Base-by-base conservation (phyloP, 1,284 basidiomycete species). In the Marasmius tenuissimus region DNA sequence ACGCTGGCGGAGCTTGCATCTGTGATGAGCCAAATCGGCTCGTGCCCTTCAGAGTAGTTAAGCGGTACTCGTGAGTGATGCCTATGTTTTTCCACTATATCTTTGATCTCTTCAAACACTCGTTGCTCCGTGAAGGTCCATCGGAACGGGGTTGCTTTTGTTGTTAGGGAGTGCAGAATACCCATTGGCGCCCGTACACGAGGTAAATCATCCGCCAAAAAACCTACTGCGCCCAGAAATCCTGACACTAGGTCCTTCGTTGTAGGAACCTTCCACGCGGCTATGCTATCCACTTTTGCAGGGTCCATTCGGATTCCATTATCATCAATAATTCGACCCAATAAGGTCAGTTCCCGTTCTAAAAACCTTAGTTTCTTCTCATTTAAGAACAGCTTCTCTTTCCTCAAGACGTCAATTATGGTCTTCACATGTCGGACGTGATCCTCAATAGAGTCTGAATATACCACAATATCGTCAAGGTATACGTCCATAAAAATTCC, bases 291-390 rank as follows among this genome's bases (percentile, higher is more conserved):
- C 0, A 75, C 73, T n/a, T 74, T 74, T 12, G 66, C 58, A 0
- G 70, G 67, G 38, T 74, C 71, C 71, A 74, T 73, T 0, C 59
- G 57, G 9, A 74, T 72, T 0, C 71, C 72, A 0, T 70, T 52
- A 6, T 70, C 59, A 16, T 70, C 66, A 0, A 75, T 60, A 0
- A 74, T 55, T 0, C 66, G 62, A 0, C 73, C 72, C 0, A 75
- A 60, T 0, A 74, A 39, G 8, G 67, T 65, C 34, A 73, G 48
- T 39, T 70, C 65, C 0, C 39, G 27, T 2, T 57, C 63, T 1
- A 73, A 61, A 22, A 75, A 71, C 1, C 66, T 60, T 4, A 73
- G 59, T 33, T 76, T 76, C 9, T 62, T 56, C 3, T 67, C 58
- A 14, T 66, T 69, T 0, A 75, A 63, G 59, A 68, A 73, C 9